A percentile compares a stretch with the other conserved stretches of the same genome.
These are phyloP conservation scores for Cyclotella cryptica DNA, from an alignment of 108 stramenopile genomes.

Conservation along the genomic window DNA sequence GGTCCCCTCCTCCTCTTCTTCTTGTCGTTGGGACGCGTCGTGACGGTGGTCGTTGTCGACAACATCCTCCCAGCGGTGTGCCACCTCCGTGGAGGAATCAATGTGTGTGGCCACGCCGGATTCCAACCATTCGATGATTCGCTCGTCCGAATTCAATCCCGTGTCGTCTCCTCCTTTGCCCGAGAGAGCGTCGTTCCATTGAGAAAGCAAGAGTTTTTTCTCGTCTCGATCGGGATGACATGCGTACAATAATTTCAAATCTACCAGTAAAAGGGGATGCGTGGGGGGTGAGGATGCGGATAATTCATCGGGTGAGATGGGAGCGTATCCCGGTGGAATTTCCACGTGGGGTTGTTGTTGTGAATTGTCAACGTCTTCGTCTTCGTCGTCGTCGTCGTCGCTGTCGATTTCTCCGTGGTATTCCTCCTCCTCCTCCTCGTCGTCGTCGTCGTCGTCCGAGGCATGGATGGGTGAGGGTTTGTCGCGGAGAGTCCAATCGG, in stretches of 20 bases:
- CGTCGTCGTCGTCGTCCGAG: conserved; percentile 23
- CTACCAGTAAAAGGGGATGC: conserved; percentile 47
- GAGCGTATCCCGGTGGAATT: conserved; percentile 20
- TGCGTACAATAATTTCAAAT: conserved; percentile 55
- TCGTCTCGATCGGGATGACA: conserved; percentile 37
- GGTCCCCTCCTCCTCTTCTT: conserved; percentile 6
- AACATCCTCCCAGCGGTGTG: not conserved
- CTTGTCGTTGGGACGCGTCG: not conserved
- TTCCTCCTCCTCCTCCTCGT: conserved; percentile 25
- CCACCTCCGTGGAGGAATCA: conserved; percentile 35
- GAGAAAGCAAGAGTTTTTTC: conserved; percentile 26
- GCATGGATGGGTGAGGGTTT: not conserved
- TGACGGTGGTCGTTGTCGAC: conserved; percentile 3
- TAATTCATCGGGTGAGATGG: conserved; percentile 24
- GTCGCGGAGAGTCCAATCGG: conserved; percentile 16
- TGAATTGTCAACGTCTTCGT: not conserved
- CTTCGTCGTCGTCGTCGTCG: conserved; percentile 4
- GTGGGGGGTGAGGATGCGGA: conserved; percentile 41
- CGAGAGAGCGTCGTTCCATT: conserved; percentile 39
- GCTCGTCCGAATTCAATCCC: conserved; percentile 39
- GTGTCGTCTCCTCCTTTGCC: conserved; percentile 19
- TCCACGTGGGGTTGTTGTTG: conserved; percentile 2
- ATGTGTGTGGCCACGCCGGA: conserved; percentile 52
- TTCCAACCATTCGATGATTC: conserved; percentile 57
- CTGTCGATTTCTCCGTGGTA: conserved; percentile 51